Base-by-base conservation (phyloP, 2,329 filamentous ascomycete genomes). In the Ophiostoma himal-ulmi region DNA sequence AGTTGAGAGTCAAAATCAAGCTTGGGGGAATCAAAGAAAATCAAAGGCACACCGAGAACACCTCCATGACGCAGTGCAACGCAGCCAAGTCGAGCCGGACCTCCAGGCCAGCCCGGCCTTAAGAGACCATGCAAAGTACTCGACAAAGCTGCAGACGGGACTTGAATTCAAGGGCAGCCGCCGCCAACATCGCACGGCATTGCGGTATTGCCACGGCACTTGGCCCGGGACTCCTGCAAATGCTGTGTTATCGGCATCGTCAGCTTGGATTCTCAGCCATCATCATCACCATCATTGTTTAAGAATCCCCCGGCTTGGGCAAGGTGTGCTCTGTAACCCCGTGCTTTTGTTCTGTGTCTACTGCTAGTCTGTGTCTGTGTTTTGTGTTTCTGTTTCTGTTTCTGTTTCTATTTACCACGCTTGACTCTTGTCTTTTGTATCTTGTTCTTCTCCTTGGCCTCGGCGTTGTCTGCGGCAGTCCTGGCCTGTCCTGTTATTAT, bases 341-440 rank as follows among this genome's bases (percentile, higher is more conserved):
- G 57, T 62, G 57, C 26, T 20, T 20, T n/a, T n/a, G 44, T 20
- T 48, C 66, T n/a, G 64, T 64, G 39, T 66, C 65, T 65, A 54
- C 69, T 54, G 37, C 67, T 39, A 30, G 22, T 54, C 57, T 36
- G 54, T 60, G 57, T 14, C 26, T 26, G 26, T 62, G 57, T 62
- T 60, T 62, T 62, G 14, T 62, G 26, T 62, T 26, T 30, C 10
- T 57, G 22, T 17, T 48, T 48, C 41, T 48, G 36, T 37, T 37
- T 37, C 36, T 10, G 30, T 30, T 30, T 30, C 30, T 30, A 30
- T n/a, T 20, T 20, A 20, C 44, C 44, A 48, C 44, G 44, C 44
- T 48, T 48, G 44, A 48, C 60, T 44, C 39, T 26, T 20, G 39
- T 41, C 65, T 57, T 65, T 48, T 13, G 13, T 14, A 13, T 20